phyloP scores from a whole-genome alignment of 805 yeast species.

The Saitoella complicata region DNA sequence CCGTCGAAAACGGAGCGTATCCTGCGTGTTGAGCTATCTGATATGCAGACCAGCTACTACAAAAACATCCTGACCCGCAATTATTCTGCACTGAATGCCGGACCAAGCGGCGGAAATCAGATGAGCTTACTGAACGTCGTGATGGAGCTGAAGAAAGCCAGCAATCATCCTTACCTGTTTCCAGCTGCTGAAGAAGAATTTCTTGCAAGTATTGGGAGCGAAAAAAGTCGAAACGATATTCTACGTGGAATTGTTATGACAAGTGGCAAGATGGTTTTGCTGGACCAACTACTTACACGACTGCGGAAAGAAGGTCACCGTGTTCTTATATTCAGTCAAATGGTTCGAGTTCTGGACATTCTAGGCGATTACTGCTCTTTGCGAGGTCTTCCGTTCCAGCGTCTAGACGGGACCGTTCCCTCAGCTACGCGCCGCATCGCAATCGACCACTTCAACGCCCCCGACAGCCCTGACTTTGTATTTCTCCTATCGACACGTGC shows the following conservation, averaged over 20 bases:
- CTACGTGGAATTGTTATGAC: conserved; percentile 90
- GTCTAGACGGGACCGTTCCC: conserved; percentile 93
- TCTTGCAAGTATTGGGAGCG: conserved; percentile 45
- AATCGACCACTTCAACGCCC: conserved; percentile 91
- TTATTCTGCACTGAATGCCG: conserved; percentile 79
- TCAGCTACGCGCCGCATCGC: conserved; percentile 86
- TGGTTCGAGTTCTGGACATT: conserved; percentile 93
- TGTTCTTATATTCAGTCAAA: conserved; percentile 86
- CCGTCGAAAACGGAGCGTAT: conserved; percentile 95
- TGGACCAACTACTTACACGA: conserved; percentile 75
- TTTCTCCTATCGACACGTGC: conserved; percentile 89
- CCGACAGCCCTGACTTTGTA: conserved; percentile 80
- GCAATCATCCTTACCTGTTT: conserved; percentile 91
- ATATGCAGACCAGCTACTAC: conserved; percentile 87
- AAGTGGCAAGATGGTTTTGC: conserved; percentile 92
- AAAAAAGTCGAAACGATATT: conserved; percentile 50
- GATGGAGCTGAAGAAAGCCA: conserved; percentile 92
- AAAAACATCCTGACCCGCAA: conserved; percentile 85
- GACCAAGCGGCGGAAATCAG: conserved; percentile 57
- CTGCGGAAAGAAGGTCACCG: conserved; percentile 88
- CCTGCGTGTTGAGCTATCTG: conserved; percentile 85
- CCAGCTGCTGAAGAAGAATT: conserved; percentile 79
- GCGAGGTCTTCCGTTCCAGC: conserved; percentile 75
- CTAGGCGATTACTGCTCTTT: conserved; percentile 82
- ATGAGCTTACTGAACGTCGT: conserved; percentile 77